phyloP scores from a whole-genome alignment of 208 protist species.

The Trypanosoma avium region DNA sequence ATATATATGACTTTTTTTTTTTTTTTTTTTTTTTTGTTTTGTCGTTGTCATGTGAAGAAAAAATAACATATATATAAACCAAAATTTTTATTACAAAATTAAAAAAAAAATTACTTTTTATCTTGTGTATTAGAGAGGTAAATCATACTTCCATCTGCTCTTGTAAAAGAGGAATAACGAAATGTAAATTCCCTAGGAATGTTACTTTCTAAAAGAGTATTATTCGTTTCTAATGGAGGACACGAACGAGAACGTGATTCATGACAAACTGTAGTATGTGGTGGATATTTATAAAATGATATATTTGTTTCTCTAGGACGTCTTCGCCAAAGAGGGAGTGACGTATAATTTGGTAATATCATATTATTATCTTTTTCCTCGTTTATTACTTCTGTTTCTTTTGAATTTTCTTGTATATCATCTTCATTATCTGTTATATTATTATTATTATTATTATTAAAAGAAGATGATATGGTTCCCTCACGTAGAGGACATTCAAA shows the following conservation, averaged over 20 bases:
- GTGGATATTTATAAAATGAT: neutral
- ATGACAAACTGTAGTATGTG: neutral
- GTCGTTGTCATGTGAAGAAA: no score
- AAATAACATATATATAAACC: no score
- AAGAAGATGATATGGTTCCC: neutral
- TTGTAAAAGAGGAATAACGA: slow-evolving; percentile 16
- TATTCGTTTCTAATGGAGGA: neutral
- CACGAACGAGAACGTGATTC: slow-evolving; percentile 15
- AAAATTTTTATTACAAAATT: no score
- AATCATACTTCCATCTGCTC: slow-evolving; percentile 20
- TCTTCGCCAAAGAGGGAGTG: slow-evolving; percentile 7
- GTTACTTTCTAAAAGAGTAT: neutral
- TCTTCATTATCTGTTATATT: neutral
- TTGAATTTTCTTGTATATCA: neutral
- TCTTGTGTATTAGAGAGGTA: neutral
- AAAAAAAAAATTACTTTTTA: neutral
- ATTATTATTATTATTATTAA: neutral
- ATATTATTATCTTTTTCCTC: neutral
- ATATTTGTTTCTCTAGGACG: slow-evolving; percentile 7
- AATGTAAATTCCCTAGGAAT: neutral
- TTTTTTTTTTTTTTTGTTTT: no score
- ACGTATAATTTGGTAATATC: neutral
- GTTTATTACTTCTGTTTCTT: neutral
- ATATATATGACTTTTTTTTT: no score
- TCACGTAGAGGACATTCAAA: slow-evolving; percentile 23